Base-by-base conservation (phyloP, 2,329 filamentous ascomycete genomes). In the Chaetomiaceae sp. region DNA sequence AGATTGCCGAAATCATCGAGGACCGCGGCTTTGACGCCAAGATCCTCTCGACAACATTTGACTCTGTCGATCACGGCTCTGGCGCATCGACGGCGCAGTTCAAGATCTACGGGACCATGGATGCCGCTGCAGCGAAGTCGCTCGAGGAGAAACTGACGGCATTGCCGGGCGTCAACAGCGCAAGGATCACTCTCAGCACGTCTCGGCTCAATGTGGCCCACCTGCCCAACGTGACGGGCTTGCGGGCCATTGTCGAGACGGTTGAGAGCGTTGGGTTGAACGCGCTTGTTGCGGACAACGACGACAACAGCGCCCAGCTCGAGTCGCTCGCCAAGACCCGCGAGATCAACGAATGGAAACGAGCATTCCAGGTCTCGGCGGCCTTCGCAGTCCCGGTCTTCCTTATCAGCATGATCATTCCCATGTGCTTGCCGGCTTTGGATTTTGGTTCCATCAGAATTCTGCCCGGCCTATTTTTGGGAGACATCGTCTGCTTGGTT, bases 271-370 rank as follows among this genome's bases (percentile, higher is more conserved):
- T 81, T 17, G 91, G 92, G 2, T 89, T 87, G 67, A 96, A 96
- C 65, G 93, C 92, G 1, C 74, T 99, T 2, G 80, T 97, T 10
- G 85, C 91, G 1, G 92, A 97, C 58, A 86, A 84, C 47, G 89
- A 97, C 62, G 93, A 99, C 70, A 97, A 95, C 67, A 95, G 95
- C 63, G 92, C 93, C 1, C 93, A 99, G 66, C 79, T 99, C 2
- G 90, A 97, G 67, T 97, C 93, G 1, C 77, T 99, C 2, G 87
- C 93, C 8, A 99, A 99, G 71, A 97, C 93, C 0, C 88, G 89
- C 60, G 93, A 99, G 68, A 96, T 99, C 55, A 87, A 86, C 57
- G 90, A 96, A 68, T 99, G 93, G 93, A 83, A 81, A 55, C 80
- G 76, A 25, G 89, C 90, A 0, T 95, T 97, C 69, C 76, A 79